Evolutionary conservation across 495 filamentous ascomycete genomes (phyloP).

Genomic region (Penicillium soppii): DNA sequence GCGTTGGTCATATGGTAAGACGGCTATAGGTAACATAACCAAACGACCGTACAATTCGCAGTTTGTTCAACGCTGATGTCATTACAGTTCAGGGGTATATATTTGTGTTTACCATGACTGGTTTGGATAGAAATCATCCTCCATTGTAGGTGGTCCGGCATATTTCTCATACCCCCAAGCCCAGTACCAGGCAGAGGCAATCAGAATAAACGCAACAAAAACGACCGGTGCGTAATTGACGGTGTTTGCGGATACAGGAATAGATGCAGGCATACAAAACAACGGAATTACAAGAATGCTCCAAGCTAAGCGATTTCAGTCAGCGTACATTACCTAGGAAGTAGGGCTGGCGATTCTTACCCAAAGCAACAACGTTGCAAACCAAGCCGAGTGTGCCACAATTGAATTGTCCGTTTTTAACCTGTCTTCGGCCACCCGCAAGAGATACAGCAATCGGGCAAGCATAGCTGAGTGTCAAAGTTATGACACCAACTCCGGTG

Average conservation of each 20-base stretch:
- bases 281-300: conserved; percentile 54
- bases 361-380: conserved; percentile 51
- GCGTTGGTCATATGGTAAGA: too few relatives aligned
- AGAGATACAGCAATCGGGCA: conserved; percentile 51
- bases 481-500: conserved; percentile 58
- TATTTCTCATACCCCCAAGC: conserved; percentile 49
- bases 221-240: conserved; percentile 58
- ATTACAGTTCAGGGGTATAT: too few relatives aligned
- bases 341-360: conserved; percentile 36
- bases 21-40: too few relatives aligned
- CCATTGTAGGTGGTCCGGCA: conserved; percentile 18
- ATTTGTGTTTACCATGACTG: neutral
- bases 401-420: conserved; percentile 52
- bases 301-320: conserved; percentile 43
- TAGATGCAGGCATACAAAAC: conserved; percentile 42
- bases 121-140: conserved; percentile 10
- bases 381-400: conserved; percentile 55
- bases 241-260: conserved; percentile 35
- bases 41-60: too few relatives aligned
- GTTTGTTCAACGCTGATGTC: neutral
- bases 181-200: conserved; percentile 58
- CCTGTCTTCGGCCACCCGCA: conserved; percentile 42
- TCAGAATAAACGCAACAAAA: conserved; percentile 52
- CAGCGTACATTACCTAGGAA: neutral
- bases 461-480: conserved; percentile 53